Evolutionary conservation across 176 grass and related monocot genomes (phyloP), one percentile per base, ranked within the genome.

Genomic region (sorghum (Sorghum bicolor)): DNA sequence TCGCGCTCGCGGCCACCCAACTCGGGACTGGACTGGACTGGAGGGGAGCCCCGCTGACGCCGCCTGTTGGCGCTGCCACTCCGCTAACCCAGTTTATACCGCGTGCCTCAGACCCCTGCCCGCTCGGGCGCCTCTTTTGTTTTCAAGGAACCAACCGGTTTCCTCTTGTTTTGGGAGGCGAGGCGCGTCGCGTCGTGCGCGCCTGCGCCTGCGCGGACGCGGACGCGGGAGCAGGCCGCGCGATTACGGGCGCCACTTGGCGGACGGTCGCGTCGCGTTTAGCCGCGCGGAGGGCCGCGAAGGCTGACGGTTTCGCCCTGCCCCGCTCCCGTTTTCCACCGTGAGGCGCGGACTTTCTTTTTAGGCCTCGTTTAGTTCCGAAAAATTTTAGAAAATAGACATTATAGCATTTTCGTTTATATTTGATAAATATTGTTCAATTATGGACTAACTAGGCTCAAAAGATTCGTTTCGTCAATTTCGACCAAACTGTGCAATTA

Each of bases 241-340:
- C n/a, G 47, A 52, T 41, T 20, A 22, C 34, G 67, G 45, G 5
- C 47, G 37, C 63, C 85, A 87, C 36, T 61, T 76, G 79, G 85
- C 48, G 30, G 24, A 24, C 43, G 31, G 34, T 19, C 33, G 62
- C 32, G 16, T 19, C 62, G 77, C 63, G 63, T 57, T 57, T 55
- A 34, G 17, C 17, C 36, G 5, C 29, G 34, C 4, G 72, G 19
- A 24, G 38, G 37, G 4, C 29, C 65, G 26, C 14, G 47, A 57
- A 5, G n/a, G 16, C 39, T 12, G 77, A 53, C 43, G 60, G 12
- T 53, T 39, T 39, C 30, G n/a, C n/a, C 24, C 25, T 28, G 24
- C 25, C 24, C 25, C 24, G 1, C 25, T 63, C 11, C 15, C 30
- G 22, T 5, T 83, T 32, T 62, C 52, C 36, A 31, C 45, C 62